These are phyloP conservation scores for Dictyophora rubrovolvata DNA, from an alignment of 768 basidiomycete genomes.

Conservation along the genomic window DNA sequence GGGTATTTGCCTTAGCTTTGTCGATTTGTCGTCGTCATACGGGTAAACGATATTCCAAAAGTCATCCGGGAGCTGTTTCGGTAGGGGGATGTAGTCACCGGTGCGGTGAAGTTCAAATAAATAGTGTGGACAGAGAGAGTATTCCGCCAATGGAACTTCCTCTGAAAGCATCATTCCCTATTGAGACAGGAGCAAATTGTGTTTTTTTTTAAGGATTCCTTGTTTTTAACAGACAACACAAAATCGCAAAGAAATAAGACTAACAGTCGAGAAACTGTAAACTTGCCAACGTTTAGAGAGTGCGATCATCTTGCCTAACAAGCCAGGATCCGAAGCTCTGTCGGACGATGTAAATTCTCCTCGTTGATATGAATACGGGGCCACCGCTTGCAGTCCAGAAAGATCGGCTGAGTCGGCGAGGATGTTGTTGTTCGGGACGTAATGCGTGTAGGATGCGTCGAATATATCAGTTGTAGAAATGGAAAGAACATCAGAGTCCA, in stretches of 20 bases:
- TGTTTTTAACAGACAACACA: too few relatives aligned
- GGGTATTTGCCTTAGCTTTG: background rate
- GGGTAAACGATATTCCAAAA: background rate
- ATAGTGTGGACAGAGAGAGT: background rate
- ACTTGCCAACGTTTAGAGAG: background rate
- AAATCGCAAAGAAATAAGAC: background rate
- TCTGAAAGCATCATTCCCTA: background rate
- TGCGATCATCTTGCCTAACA: background rate
- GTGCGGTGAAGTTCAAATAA: background rate
- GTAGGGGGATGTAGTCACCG: background rate
- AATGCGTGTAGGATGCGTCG: background rate
- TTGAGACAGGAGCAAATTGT: background rate
- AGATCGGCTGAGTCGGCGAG: background rate
- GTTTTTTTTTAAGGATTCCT: too few relatives aligned
- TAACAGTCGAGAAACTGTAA: background rate
- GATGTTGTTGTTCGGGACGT: background rate
- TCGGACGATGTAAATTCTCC: background rate
- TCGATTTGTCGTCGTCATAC: background rate
- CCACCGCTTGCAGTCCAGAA: background rate
- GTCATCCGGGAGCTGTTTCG: background rate
- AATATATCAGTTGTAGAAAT: background rate
- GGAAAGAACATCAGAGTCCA: background rate
- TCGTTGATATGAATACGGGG: background rate
- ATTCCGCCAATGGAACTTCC: background rate
- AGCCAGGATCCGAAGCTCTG: background rate